A percentile compares a stretch with the other conserved stretches of the same genome.
Evolutionary conservation across 768 basidiomycete species (phyloP).

Genomic region (Auricularia auricula-judae): DNA sequence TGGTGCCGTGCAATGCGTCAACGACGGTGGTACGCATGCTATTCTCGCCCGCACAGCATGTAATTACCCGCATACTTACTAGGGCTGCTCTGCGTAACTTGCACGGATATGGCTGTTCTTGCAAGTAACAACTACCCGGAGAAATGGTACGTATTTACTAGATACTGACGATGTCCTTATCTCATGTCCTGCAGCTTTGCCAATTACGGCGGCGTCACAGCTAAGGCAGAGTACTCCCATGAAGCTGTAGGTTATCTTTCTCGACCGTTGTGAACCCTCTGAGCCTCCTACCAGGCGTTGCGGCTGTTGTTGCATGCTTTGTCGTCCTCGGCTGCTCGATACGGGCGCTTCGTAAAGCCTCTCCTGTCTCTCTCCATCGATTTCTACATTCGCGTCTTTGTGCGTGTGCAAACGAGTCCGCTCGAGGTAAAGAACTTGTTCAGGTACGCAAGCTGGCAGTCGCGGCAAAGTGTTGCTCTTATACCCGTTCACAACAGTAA

Average conservation of each 20-base stretch:
- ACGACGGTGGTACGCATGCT: constrained; percentile 65
- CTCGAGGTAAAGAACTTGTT: constrained; percentile 75
- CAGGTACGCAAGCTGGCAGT: constrained; percentile 38
- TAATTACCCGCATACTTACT: neutral
- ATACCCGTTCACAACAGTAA: constrained; percentile 39
- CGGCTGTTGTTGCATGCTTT: constrained; percentile 82
- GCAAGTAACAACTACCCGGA: constrained; percentile 93
- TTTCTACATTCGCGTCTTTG: constrained; percentile 90
- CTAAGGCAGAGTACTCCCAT: constrained; percentile 91
- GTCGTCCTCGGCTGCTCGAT: constrained; percentile 79
- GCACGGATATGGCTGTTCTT: constrained; percentile 89
- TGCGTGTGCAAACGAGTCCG: constrained; percentile 62
- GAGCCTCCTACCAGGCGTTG: constrained; percentile 47
- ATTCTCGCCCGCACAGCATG: neutral
- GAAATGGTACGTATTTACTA: constrained; percentile 59
- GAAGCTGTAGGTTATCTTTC: constrained; percentile 55
- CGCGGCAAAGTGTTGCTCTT: neutral
- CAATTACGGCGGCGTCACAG: constrained; percentile 86
- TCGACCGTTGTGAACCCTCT: neutral
- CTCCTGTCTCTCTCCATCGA: constrained; percentile 88
- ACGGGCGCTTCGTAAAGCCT: constrained; percentile 86
- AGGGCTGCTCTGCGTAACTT: constrained; percentile 92
- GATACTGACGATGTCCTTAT: neutral
- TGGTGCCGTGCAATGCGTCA: constrained; percentile 78
- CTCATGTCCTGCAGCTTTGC: constrained; percentile 51